Evolutionary conservation across 2,329 filamentous ascomycete species (phyloP), one percentile per base, ranked within the genome.

Genomic region (Cladosporium cucumerinum): DNA sequence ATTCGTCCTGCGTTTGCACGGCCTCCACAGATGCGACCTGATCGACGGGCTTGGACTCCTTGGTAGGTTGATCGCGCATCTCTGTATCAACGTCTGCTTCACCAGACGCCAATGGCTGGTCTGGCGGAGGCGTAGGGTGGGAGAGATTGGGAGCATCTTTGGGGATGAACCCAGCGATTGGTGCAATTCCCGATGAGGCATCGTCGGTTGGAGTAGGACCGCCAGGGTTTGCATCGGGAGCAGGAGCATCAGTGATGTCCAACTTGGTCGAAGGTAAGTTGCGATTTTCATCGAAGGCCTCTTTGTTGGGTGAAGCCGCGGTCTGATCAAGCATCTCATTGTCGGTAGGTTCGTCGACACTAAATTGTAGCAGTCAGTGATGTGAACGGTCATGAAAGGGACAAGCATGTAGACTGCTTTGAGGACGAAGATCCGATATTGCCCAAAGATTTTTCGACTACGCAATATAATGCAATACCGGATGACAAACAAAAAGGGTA

Each of bases 111-210:
- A 74, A 74, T 21, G 79, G 79, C 67, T 81, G 78, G 21, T 78
- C 74, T 1, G 79, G 77, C 36, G 78, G 77, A 52, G 77, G 75
- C 25, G 79, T 78, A 6, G 80, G 72, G 66, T 80, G 78, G 61
- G 78, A 78, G 23, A 68, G 71, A 43, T 78, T 77, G 28, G 74
- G 69, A 59, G 79, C 74, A 62, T 74, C 75, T 58, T 80, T 77
- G 23, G 78, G 76, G 52, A 82, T 70, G 65, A 79, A 80, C 36
- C 79, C 77, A 23, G 79, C 76, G 30, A 79, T 71, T 5, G 78
- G 74, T 30, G 79, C 78, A 34, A 82, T 81, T 60, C 79, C 80
- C 62, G 76, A 74, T 12, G 78, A 75, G n/a, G 77, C 75, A 69
- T 81, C 73, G 57, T 78, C 77, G 3, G 76, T 70, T 34, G 79